Evolutionary conservation across 495 filamentous ascomycete genomes (phyloP).

Genomic region (Aspergillus sclerotioniger): DNA sequence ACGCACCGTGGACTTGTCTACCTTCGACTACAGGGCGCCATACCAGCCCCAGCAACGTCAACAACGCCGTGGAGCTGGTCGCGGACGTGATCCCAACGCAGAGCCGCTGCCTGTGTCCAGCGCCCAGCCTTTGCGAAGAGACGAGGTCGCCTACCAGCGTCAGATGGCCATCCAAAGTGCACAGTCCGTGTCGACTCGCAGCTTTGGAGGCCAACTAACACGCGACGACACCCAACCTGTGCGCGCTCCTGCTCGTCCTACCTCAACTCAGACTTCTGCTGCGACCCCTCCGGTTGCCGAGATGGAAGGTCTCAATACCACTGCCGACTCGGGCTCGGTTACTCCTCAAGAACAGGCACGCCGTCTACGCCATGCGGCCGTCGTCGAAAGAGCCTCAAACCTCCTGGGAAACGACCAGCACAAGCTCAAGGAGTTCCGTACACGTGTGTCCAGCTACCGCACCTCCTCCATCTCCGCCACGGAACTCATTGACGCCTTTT

Average conservation of each 20-base stretch:
- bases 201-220: constrained; percentile 79
- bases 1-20: constrained; percentile 79
- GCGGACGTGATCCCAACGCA: constrained; percentile 72
- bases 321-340: constrained; percentile 34
- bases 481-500: constrained; percentile 78
- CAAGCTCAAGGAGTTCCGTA: constrained; percentile 76
- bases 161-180: constrained; percentile 88
- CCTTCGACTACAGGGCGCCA: constrained; percentile 73
- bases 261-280: constrained; percentile 39
- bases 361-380: constrained; percentile 66
- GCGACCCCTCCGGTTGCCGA: constrained; percentile 42
- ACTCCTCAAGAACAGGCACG: constrained; percentile 78
- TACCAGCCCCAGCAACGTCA: constrained; percentile 62
- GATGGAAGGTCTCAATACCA: constrained; percentile 37
- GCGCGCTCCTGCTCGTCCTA: constrained; percentile 38
- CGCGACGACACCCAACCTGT: constrained; percentile 48
- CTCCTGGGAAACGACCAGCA: constrained; percentile 69
- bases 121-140: constrained; percentile 78
- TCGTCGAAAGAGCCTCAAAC: constrained; percentile 79
- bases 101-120: constrained; percentile 75
- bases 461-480: constrained; percentile 62
- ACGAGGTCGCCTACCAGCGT: constrained; percentile 88
- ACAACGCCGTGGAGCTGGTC: constrained; percentile 59
- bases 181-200: constrained; percentile 72
- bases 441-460: constrained; percentile 71